phyloP scores from a whole-genome alignment of 2,329 filamentous ascomycete genomes.

The Metarhizium brunneum region DNA sequence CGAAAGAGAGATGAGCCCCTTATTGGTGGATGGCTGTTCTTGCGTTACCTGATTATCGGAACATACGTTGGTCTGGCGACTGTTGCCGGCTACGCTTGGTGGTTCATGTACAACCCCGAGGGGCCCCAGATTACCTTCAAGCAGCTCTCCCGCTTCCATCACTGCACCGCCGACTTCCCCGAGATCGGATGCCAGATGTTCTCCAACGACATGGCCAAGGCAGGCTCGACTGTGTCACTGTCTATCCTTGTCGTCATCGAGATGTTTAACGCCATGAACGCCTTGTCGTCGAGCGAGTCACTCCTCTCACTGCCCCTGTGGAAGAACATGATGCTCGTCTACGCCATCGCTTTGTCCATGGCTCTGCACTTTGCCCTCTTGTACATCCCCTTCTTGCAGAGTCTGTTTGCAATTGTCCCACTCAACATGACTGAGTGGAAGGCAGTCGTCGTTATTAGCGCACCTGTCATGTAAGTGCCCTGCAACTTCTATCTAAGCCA shows the following conservation, averaged over 20 bases:
- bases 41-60: conserved; percentile 94
- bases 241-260: conserved; percentile 93
- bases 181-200: conserved; percentile 93
- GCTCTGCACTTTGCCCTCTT: conserved; percentile 86
- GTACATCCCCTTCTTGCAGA: conserved; percentile 83
- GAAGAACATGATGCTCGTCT: conserved; percentile 98
- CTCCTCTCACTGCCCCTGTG: conserved; percentile 90
- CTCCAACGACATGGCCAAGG: conserved; percentile 71
- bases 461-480: conserved; percentile 75
- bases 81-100: conserved; percentile 98
- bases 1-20: conserved; percentile 88
- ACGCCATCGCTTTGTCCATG: conserved; percentile 90
- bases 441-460: conserved; percentile 79
- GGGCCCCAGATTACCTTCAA: conserved; percentile 88
- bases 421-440: conserved; percentile 84
- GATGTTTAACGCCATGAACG: conserved; percentile 99
- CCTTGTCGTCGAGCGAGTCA: conserved; percentile 88
- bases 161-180: conserved; percentile 75
- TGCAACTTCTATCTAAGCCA: not conserved
- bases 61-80: conserved; percentile 92
- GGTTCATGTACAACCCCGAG: conserved; percentile 92
- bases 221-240: conserved; percentile 86
- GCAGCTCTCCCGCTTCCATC: conserved; percentile 88
- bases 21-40: conserved; percentile 92
- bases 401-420: conserved; percentile 82